Base-by-base conservation (phyloP, 179 eudicot species). In the Carnegiea gigantea region DNA sequence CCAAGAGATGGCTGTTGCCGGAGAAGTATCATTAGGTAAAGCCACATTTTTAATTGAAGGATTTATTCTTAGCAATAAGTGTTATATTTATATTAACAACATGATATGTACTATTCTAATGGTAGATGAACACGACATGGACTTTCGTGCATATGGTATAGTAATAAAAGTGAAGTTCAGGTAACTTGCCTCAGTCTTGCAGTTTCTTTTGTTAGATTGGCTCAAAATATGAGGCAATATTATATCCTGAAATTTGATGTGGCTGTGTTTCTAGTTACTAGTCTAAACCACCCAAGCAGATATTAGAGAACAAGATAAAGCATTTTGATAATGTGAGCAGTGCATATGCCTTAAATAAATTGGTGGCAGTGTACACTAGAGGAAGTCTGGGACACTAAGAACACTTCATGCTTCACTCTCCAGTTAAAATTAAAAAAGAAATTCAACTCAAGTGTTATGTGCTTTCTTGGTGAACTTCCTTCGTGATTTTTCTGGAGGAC, bases 1-100 rank as follows among this genome's bases (percentile, higher is more conserved):
- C 81, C 94, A 89, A 85, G 97, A 96, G 86, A 96, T 96, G 99
- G 99, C 99, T 38, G 95, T 96, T 80, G 98, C 99, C 21, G 99
- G 99, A 82, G 99, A 96, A 89, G 99, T 94, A 77, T 90, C 89
- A 72, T 85, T 96, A 81, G 99, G 99, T 93, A 91, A n/a, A 81
- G 13, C 43, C 24, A 44, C 14, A 43, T 78, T 9, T 72, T 26
- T 57, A 73, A n/a, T 48, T 33, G 28, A 62, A 36, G 14, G 5
- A 18, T 54, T 78, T 82, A 43, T 36, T 75, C 23, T 28, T 28
- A 18, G 64, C 46, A 40, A 33, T 12, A 13, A 11, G 23, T 26
- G 18, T 57, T 77, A 36, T 65, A 20, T 82, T 36, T 57, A 24
- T 38, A 54, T 49, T 46, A 46, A 51, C 79, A 79, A 38, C 48